phyloP scores from a whole-genome alignment of 2,329 filamentous ascomycete genomes.

The Chaetomiaceae sp. region DNA sequence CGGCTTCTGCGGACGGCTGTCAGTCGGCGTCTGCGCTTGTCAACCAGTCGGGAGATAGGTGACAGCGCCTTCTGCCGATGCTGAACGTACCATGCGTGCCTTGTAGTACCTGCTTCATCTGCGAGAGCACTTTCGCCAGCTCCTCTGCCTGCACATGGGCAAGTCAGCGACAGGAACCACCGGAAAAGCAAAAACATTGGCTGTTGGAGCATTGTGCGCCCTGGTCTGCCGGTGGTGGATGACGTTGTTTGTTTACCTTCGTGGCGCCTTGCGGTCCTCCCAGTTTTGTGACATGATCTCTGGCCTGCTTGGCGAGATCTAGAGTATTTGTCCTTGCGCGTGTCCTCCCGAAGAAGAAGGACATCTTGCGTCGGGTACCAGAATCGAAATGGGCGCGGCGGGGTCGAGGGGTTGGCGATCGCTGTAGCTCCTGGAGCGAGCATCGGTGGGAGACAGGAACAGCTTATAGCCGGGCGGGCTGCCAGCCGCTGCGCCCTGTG shows the following conservation, averaged over 20 bases:
- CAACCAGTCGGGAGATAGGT: background rate
- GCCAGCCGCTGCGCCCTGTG: conserved; percentile 11
- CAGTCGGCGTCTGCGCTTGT: too few relatives aligned
- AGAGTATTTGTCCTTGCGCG: conserved; percentile 45
- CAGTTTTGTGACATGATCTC: conserved; percentile 47
- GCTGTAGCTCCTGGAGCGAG: background rate
- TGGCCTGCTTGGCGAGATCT: conserved; percentile 51
- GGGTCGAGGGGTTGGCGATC: conserved; percentile 6
- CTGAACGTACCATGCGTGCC: conserved; percentile 73
- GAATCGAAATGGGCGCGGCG: background rate
- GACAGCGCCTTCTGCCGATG: background rate
- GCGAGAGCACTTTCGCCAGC: conserved; percentile 72
- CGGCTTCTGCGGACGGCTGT: conserved; percentile 57
- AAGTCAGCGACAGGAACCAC: conserved; percentile 6
- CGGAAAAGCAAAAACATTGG: conserved; percentile 1
- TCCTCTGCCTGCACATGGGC: conserved; percentile 67
- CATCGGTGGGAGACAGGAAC: background rate
- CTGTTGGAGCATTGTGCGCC: too few relatives aligned
- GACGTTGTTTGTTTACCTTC: conserved; percentile 39
- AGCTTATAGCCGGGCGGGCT: background rate
- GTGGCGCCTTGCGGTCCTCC: conserved; percentile 42
- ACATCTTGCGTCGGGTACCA: conserved; percentile 30
- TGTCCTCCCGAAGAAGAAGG: conserved; percentile 51
- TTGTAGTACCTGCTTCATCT: conserved; percentile 91
- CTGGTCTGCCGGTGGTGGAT: too few relatives aligned